Evolutionary conservation across 1,139 yeast species (phyloP), one percentile per base, ranked within the genome.

Genomic region (Lodderomyces theae): DNA sequence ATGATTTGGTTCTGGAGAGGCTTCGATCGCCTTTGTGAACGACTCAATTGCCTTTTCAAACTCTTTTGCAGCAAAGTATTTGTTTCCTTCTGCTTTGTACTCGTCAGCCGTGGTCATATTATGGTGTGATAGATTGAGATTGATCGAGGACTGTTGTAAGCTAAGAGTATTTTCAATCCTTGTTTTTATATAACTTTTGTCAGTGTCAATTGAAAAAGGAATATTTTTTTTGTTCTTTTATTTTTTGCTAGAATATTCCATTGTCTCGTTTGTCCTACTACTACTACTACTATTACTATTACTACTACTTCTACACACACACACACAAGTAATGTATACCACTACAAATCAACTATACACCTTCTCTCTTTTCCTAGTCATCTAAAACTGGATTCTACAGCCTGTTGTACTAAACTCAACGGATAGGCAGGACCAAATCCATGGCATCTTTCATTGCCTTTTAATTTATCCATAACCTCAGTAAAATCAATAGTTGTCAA

Each of bases 21-120:
- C 87, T 36, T 80, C 92, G 56, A 92, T 92, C 34, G 97, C 98
- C 63, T 86, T 77, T 25, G 92, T 69, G 67, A 92, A 92, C 47
- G 69, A 64, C 37, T 84, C 95, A 47, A 86, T 79, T 38, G 98
- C 97, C 53, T 80, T 77, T 13, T 72, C 67, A 59, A 80, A 92
- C 41, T 90, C 88, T 65, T 92, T 90, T 43, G 89, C 87, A 33
- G 89, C 81, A 61, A 92, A 92, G 40, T 90, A 92, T 51, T 88
- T 85, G 70, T 92, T 92, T 54, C 97, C 98, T 64, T 86, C 78
- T 37, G 86, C 80, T 64, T 85, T 85, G 58, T 59, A 80, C 61
- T 84, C 89, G 49, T 83, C 90, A 34, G 87, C 81, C 22, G 51
- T 46, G 35, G 86, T 78, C 68, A 63, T 63, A n/a, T 47, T 34